Conservation (phyloP, 208 protist genomes). For the Lotmaria passim region DNA sequence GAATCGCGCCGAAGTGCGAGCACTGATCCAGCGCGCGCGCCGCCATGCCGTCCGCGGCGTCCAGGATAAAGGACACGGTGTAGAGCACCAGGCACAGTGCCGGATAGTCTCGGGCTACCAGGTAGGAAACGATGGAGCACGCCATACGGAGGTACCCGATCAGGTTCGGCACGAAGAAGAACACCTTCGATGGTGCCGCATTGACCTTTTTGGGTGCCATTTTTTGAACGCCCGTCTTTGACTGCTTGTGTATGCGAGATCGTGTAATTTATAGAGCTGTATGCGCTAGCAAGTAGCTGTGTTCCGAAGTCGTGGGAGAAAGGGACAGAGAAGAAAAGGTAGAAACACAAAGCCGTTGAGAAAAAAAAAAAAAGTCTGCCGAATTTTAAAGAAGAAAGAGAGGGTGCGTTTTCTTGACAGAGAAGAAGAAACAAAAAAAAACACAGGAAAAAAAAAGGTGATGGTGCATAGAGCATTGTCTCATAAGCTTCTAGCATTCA, state of each 20-base stretch:
- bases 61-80: constrained; percentile 81
- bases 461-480: no score
- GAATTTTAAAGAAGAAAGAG: no score
- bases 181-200: constrained; percentile 37
- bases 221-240: no score
- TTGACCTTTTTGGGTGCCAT: constrained; percentile 23
- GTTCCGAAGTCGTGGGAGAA: no score
- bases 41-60: constrained; percentile 91
- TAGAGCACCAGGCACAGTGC: constrained; percentile 81
- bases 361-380: constrained; percentile 15
- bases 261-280: not conserved
- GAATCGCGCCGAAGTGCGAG: constrained; percentile 92
- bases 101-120: constrained; percentile 68
- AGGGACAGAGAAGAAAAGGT: not conserved
- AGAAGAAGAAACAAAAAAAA: not conserved
- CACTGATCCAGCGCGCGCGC: constrained; percentile 89
- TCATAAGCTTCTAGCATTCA: no score
- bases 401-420: not conserved
- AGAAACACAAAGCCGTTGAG: not conserved
- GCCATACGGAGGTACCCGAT: constrained; percentile 91
- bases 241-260: constrained; percentile 13
- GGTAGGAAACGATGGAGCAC: constrained; percentile 73
- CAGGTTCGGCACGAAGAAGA: constrained; percentile 91
- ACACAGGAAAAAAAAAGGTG: not conserved
- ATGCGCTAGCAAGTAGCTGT: no score